Conservation (phyloP, 768 basidiomycete species). For the Clitopilus hobsonii region DNA sequence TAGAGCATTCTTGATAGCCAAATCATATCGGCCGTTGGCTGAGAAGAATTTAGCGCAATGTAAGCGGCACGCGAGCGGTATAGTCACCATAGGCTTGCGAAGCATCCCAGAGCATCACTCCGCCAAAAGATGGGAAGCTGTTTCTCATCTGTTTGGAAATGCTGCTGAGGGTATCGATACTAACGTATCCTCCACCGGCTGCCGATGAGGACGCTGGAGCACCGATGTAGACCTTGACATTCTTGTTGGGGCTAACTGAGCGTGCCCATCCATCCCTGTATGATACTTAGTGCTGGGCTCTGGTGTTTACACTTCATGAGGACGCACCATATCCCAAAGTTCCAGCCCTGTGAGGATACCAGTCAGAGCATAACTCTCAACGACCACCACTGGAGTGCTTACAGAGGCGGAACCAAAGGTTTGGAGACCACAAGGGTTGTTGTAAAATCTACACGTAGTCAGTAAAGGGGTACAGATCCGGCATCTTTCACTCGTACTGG, state of each 20-base stretch:
- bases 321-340: conserved; percentile 52
- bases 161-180: conserved; percentile 36
- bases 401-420: conserved; percentile 45
- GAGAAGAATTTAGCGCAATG: not conserved
- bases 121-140: conserved; percentile 64
- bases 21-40: conserved; percentile 58
- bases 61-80: conserved; percentile 29
- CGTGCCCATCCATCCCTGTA: conserved; percentile 64
- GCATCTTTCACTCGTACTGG: conserved; percentile 20
- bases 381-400: conserved; percentile 16
- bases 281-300: too few relatives aligned
- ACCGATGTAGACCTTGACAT: conserved; percentile 64
- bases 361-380: conserved; percentile 2
- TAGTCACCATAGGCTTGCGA: conserved; percentile 42
- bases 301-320: too few relatives aligned
- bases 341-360: conserved; percentile 45
- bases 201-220: conserved; percentile 55
- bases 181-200: conserved; percentile 58
- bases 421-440: conserved; percentile 47
- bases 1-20: conserved; percentile 56
- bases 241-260: conserved; percentile 48
- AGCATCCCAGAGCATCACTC: conserved; percentile 53
- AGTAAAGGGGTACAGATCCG: not conserved
- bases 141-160: conserved; percentile 47
- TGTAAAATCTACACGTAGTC: conserved; percentile 45